phyloP scores from a whole-genome alignment of 805 yeast species.

The Yamadazyma sp. region DNA sequence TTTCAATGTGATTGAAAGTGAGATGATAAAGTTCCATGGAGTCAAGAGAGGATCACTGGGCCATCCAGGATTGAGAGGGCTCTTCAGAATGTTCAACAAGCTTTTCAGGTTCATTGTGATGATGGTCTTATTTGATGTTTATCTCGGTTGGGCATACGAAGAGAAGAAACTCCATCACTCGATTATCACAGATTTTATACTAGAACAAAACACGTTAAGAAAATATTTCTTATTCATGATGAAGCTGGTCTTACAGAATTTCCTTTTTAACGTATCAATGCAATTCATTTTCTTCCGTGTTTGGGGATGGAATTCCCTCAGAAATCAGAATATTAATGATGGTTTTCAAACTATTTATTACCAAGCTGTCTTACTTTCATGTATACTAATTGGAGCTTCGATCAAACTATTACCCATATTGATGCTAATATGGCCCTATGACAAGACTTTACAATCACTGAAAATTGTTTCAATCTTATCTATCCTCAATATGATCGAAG shows the following conservation, averaged over 20 bases:
- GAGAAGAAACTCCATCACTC: slow-evolving; percentile 52
- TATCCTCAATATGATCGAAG: slow-evolving; percentile 62
- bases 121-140: slow-evolving; percentile 79
- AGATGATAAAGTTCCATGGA: slow-evolving; percentile 11
- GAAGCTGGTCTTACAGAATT: slow-evolving; percentile 48
- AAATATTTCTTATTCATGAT: slow-evolving; percentile 59
- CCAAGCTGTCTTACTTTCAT: slow-evolving; percentile 51
- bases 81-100: background rate
- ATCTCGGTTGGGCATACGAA: slow-evolving; percentile 86
- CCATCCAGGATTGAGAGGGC: background rate
- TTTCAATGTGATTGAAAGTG: slow-evolving; percentile 55
- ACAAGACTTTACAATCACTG: slow-evolving; percentile 60
- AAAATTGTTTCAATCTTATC: slow-evolving; percentile 59
- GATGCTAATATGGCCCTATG: slow-evolving; percentile 97
- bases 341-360: slow-evolving; percentile 5
- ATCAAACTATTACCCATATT: slow-evolving; percentile 85
- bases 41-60: slow-evolving; percentile 18
- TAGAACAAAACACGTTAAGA: slow-evolving; percentile 32
- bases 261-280: slow-evolving; percentile 36
- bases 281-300: slow-evolving; percentile 19
- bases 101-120: slow-evolving; percentile 31
- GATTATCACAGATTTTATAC: slow-evolving; percentile 19
- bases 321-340: slow-evolving; percentile 1
- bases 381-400: slow-evolving; percentile 72
- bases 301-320: slow-evolving; percentile 5